Evolutionary conservation across 177 flowering plant genomes (phyloP), one percentile per base, ranked within the genome.

Genomic region (Vitis hybrid): DNA sequence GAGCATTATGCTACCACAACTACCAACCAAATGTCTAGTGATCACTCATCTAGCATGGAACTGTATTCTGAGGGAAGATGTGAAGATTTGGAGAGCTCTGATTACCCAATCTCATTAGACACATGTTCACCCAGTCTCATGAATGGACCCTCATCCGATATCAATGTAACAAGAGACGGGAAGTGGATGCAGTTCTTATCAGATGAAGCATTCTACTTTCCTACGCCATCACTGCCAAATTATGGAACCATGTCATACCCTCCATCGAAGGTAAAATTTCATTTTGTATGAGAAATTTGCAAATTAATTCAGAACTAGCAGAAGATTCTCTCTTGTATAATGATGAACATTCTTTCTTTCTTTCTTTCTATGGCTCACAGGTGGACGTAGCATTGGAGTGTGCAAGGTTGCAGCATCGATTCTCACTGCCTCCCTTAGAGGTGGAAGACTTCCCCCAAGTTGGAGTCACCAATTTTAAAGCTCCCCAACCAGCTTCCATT

Each of bases 361-460:
- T 23, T 51, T 3, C 11, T 23, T 11, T 45, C 32, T 17, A 7
- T 49, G 14, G 13, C 71, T 69, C 61, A 54, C 76, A 94, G 98
- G 97, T 88, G 49, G 93, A 89, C 64, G 72, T 91, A 56, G 97
- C 94, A 66, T 60, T 91, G 56, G 97, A 92, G 68, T 87, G 97
- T 76, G 92, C 97, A 13, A 84, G 93, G 79, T 57, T 94, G 79
- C 95, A 92, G 65, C 89, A 92, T 67, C 66, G 90, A 34, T 77
- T 87, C 52, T 56, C 88, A 8, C 45, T 87, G 73, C 95, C 97
- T 34, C 91, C 90, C 50, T 65, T 92, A 73, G 86, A 88, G 50
- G 84, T 84, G 34, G 89, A 87, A 17, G 92, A 86, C 63, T 77
- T 81, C 54, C 86, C 92, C 32, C 85, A 84, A 45, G 77, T 67